phyloP scores from a whole-genome alignment of 2,329 filamentous ascomycete species.

The Hypoxylon sp. region DNA sequence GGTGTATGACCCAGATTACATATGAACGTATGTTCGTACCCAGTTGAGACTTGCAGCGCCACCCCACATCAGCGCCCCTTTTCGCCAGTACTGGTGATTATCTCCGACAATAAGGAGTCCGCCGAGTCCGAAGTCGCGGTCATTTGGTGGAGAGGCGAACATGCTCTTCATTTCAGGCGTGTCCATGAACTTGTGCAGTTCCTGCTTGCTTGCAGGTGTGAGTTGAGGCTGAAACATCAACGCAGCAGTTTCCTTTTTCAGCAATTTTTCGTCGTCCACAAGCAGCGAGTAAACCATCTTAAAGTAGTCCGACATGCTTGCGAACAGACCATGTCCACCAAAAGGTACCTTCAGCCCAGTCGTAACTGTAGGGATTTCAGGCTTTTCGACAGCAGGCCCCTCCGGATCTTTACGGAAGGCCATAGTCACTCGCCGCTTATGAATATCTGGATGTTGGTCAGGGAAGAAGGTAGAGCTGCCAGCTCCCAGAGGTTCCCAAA shows the following conservation, averaged over 20 bases:
- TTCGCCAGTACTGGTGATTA: constrained; percentile 55
- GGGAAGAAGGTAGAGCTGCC: constrained; percentile 45
- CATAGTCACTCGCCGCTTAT: constrained; percentile 43
- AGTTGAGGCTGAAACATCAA: constrained; percentile 65
- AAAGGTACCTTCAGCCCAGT: constrained; percentile 45
- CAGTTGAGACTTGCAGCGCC: constrained; percentile 63
- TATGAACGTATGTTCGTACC: constrained; percentile 51
- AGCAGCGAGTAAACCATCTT: constrained; percentile 62
- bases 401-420: constrained; percentile 40
- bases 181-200: constrained; percentile 50
- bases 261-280: constrained; percentile 62
- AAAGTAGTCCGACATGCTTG: constrained; percentile 58
- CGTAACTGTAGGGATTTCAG: constrained; percentile 34
- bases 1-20: constrained; percentile 12
- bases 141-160: constrained; percentile 52
- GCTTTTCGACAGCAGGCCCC: constrained; percentile 40
- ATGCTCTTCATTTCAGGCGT: constrained; percentile 46
- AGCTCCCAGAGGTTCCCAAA: constrained; percentile 43
- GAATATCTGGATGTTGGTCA: constrained; percentile 34
- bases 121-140: constrained; percentile 59
- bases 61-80: constrained; percentile 60
- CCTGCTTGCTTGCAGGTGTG: constrained; percentile 40
- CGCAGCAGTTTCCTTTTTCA: constrained; percentile 58
- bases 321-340: constrained; percentile 56
- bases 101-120: constrained; percentile 59